These are phyloP conservation scores for Lepidium sativum DNA, from an alignment of 345 rosid species.

Conservation along the genomic window DNA sequence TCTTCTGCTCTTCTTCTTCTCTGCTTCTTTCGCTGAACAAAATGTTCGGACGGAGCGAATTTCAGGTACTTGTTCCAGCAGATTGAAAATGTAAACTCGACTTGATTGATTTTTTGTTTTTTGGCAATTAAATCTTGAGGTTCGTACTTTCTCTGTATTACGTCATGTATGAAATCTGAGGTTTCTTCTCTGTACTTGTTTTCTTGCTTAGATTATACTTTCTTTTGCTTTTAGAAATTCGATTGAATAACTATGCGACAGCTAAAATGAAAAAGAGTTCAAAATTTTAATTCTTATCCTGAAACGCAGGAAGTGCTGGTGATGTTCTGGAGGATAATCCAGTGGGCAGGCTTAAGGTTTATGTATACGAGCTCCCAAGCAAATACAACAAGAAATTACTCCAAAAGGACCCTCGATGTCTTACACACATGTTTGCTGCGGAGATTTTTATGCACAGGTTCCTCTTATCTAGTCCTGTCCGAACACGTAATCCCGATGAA, in stretches of 20 bases:
- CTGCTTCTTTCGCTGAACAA: constrained; percentile 30
- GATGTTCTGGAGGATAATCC: constrained; percentile 96
- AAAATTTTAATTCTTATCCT: background rate
- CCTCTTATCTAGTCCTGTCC: constrained; percentile 81
- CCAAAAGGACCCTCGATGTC: constrained; percentile 92
- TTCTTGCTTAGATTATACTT: background rate
- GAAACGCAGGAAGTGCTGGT: constrained; percentile 83
- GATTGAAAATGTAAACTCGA: background rate
- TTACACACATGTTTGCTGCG: constrained; percentile 94
- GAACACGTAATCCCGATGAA: constrained; percentile 76
- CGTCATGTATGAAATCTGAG: background rate
- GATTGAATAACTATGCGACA: background rate
- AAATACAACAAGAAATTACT: constrained; percentile 87
- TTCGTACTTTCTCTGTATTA: background rate
- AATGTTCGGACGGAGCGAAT: constrained; percentile 56
- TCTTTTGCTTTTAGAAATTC: background rate
- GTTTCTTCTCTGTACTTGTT: background rate
- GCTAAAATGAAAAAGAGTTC: background rate
- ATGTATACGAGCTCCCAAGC: constrained; percentile 87
- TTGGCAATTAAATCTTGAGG: background rate
- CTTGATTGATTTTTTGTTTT: background rate
- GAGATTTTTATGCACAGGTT: constrained; percentile 91
- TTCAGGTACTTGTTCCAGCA: constrained; percentile 41
- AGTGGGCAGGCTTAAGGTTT: constrained; percentile 84
- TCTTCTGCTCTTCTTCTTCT: constrained; percentile 21